Evolutionary conservation across 78 protist genomes (phyloP).

Genomic region (Dictyostelium intermedium): DNA sequence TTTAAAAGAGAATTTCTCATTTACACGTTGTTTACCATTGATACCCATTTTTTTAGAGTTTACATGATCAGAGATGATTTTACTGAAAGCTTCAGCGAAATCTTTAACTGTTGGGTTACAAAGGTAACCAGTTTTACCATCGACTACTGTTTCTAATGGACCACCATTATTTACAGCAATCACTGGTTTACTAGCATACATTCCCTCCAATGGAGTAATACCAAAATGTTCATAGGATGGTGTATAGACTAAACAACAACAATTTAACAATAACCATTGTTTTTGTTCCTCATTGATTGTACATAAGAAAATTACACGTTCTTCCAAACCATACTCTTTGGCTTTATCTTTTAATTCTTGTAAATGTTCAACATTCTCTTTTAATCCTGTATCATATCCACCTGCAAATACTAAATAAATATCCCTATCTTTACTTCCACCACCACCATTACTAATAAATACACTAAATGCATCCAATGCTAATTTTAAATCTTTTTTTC

Average conservation of each 20-base stretch:
- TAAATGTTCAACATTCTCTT: slow-evolving; percentile 90
- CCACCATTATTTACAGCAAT: slow-evolving; percentile 95
- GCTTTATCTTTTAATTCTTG: slow-evolving; percentile 76
- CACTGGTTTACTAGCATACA: slow-evolving; percentile 82
- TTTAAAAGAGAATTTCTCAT: slow-evolving; percentile 23
- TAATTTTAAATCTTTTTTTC: slow-evolving; percentile 94
- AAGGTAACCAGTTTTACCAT: slow-evolving; percentile 84
- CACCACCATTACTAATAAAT: background rate
- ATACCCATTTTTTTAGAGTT: slow-evolving; percentile 25
- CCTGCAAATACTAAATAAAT: slow-evolving; percentile 87
- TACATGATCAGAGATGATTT: background rate
- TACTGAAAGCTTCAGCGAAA: slow-evolving; percentile 3
- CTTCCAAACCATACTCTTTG: slow-evolving; percentile 1
- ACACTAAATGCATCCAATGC: slow-evolving; percentile 92
- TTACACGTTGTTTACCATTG: slow-evolving; percentile 53
- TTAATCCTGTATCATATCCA: slow-evolving; percentile 94
- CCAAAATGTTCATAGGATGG: slow-evolving; percentile 99
- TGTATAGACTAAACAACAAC: slow-evolving; percentile 93
- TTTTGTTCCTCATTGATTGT: slow-evolving; percentile 64
- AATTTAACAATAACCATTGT: slow-evolving; percentile 62
- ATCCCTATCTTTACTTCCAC: background rate
- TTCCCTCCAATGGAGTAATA: slow-evolving; percentile 98
- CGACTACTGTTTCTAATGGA: slow-evolving; percentile 91
- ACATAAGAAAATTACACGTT: slow-evolving; percentile 40
- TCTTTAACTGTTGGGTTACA: slow-evolving; percentile 31